These are phyloP conservation scores for Penicillium waksmanii DNA, from an alignment of 495 filamentous ascomycete species.

Conservation along the genomic window DNA sequence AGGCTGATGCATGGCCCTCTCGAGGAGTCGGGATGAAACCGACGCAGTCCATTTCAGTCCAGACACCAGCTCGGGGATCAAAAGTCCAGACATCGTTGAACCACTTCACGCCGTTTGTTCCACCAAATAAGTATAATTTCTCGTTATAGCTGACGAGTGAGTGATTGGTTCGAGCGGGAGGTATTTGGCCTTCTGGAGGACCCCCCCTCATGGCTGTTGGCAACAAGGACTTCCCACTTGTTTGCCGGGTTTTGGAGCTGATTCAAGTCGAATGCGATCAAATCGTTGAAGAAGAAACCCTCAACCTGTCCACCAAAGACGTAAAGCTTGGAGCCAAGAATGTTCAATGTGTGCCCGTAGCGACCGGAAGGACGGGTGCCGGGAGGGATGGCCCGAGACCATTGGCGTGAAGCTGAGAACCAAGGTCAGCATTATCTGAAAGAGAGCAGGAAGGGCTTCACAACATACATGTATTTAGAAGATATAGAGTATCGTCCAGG, in stretches of 20 bases:
- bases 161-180: slow-evolving; percentile 96
- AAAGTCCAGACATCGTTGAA: slow-evolving; percentile 99
- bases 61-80: slow-evolving; percentile 78
- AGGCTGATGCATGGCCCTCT: slow-evolving; percentile 91
- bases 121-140: slow-evolving; percentile 95
- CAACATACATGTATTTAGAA: slow-evolving; percentile 93
- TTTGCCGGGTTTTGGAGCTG: slow-evolving; percentile 85
- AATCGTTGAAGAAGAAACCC: slow-evolving; percentile 95
- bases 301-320: slow-evolving; percentile 98
- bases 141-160: slow-evolving; percentile 90
- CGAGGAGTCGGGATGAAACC: slow-evolving; percentile 92
- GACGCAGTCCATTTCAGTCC: slow-evolving; percentile 91
- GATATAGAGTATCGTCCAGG: slow-evolving; percentile 92
- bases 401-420: slow-evolving; percentile 85
- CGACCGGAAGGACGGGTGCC: slow-evolving; percentile 83
- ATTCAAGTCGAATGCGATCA: slow-evolving; percentile 96
- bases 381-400: slow-evolving; percentile 88
- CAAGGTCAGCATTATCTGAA: slow-evolving; percentile 12
- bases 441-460: not conserved
- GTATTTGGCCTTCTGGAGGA: slow-evolving; percentile 66
- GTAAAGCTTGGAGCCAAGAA: slow-evolving; percentile 93
- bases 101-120: slow-evolving; percentile 92
- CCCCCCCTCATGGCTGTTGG: slow-evolving; percentile 71
- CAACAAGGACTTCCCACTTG: slow-evolving; percentile 88
- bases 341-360: slow-evolving; percentile 96